phyloP scores from a whole-genome alignment of 2,329 filamentous ascomycete genomes.

The Thelonectria discophora region DNA sequence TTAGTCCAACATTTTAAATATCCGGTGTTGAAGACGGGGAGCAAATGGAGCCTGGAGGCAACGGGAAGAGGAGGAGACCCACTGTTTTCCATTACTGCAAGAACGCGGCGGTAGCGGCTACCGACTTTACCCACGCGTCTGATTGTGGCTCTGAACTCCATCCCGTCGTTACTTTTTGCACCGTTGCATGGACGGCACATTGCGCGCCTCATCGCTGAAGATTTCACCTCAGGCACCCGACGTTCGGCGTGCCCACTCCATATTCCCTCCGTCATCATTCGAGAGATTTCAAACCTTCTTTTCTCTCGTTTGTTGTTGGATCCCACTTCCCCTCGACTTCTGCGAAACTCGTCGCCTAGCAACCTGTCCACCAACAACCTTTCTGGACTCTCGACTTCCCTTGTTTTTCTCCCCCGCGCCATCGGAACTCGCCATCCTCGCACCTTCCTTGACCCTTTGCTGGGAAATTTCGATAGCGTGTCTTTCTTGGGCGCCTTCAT shows the following conservation, averaged over 20 bases:
- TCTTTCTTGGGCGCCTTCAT: neutral
- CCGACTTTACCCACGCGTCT: neutral
- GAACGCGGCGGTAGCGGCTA: slow-evolving; percentile 27
- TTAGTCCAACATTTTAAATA: too few species aligned
- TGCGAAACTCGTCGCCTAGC: neutral
- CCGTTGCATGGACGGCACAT: slow-evolving; percentile 23
- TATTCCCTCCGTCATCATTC: neutral
- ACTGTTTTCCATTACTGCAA: slow-evolving; percentile 31
- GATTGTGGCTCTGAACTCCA: slow-evolving; percentile 17
- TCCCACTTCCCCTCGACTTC: neutral
- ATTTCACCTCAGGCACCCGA: slow-evolving; percentile 21
- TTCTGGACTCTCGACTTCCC: neutral
- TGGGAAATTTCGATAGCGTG: neutral
- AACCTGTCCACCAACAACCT: neutral
- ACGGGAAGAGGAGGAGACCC: slow-evolving; percentile 8
- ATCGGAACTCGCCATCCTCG: neutral
- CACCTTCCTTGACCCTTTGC: neutral
- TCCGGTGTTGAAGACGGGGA: too few species aligned
- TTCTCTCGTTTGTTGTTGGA: neutral
- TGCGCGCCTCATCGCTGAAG: slow-evolving; percentile 28
- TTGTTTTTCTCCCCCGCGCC: neutral
- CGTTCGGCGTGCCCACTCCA: slow-evolving; percentile 19
- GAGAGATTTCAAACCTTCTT: neutral
- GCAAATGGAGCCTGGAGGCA: too few species aligned
- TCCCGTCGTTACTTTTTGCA: slow-evolving; percentile 29